Evolutionary conservation across 805 yeast genomes (phyloP).

Genomic region (Kluyveromyces aestuarii): DNA sequence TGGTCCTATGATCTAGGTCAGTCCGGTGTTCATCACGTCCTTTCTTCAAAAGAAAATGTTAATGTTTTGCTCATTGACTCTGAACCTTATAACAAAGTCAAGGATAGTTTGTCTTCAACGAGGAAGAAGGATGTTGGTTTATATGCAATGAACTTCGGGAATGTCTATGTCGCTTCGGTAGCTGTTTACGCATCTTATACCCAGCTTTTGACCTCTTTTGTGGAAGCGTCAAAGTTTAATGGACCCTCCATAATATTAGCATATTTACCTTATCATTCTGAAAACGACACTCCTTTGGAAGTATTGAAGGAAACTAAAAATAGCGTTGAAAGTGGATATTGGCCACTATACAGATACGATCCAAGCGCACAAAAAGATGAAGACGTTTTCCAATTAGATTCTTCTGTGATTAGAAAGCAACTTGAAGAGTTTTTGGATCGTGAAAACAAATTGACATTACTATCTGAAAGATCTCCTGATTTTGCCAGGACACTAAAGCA

Average conservation of each 20-base stretch:
- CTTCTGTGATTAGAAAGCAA: conserved; percentile 69
- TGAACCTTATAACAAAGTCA: conserved; percentile 48
- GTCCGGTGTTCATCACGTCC: conserved; percentile 81
- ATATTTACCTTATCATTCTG: conserved; percentile 67
- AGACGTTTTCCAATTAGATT: conserved; percentile 71
- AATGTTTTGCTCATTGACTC: conserved; percentile 84
- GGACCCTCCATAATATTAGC: conserved; percentile 93
- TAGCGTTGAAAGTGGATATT: conserved; percentile 90
- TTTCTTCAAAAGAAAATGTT: conserved; percentile 65
- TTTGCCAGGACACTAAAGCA: conserved; percentile 64
- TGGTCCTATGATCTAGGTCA: conserved; percentile 93
- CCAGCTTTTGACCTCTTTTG: conserved; percentile 77
- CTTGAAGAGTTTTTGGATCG: conserved; percentile 75
- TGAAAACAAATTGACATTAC: conserved; percentile 76
- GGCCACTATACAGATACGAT: conserved; percentile 88
- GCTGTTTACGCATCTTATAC: conserved; percentile 92
- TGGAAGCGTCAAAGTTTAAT: conserved; percentile 80
- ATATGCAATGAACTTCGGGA: conserved; percentile 89
- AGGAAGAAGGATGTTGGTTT: conserved; percentile 90
- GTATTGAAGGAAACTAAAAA: conserved; percentile 78
- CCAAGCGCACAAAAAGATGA: conserved; percentile 45
- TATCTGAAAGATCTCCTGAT: conserved; percentile 61
- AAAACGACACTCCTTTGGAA: conserved; percentile 57
- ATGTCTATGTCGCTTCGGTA: conserved; percentile 85
- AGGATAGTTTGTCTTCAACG: conserved; percentile 32